Percentiles rank a stretch among this genome's conserved stretches.
Conservation (phyloP, 2,329 filamentous ascomycete species). For the Seiridium cupressi region DNA sequence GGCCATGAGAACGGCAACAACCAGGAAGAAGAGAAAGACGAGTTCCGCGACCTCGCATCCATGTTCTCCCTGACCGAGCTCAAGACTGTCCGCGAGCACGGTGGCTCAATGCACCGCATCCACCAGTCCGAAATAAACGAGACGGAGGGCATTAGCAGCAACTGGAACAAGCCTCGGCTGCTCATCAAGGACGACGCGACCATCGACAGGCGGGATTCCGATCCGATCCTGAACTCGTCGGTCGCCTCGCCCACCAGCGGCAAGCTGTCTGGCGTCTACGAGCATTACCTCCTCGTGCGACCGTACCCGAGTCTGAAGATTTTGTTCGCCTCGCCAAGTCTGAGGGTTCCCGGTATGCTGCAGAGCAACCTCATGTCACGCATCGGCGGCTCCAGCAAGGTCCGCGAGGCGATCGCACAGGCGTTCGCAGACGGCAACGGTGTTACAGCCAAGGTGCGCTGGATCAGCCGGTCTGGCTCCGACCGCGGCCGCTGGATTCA, state of each 20-base stretch:
- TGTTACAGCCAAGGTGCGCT: conserved; percentile 73
- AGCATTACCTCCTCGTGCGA: conserved; percentile 62
- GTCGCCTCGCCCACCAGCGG: conserved; percentile 19
- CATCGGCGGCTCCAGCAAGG: conserved; percentile 47
- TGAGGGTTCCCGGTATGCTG: conserved; percentile 66
- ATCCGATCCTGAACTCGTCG: conserved; percentile 9
- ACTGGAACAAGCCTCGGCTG: conserved; percentile 39
- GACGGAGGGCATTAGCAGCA: conserved; percentile 17
- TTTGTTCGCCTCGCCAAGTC: conserved; percentile 66
- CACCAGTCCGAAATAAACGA: conserved; percentile 42
- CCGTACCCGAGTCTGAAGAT: conserved; percentile 66
- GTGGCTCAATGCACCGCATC: conserved; percentile 60
- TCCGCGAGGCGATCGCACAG: conserved; percentile 47
- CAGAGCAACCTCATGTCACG: conserved; percentile 56
- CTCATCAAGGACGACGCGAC: conserved; percentile 36
- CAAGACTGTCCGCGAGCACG: conserved; percentile 59
- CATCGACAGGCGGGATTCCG: conserved; percentile 12
- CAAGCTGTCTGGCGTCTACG: conserved; percentile 41
- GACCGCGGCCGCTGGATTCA: conserved; percentile 74
- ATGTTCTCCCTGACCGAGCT: conserved; percentile 70
- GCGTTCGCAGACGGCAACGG: conserved; percentile 67
- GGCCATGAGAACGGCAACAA: conserved; percentile 13
- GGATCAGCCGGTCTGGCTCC: conserved; percentile 52
- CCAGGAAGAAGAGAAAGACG: conserved; percentile 44
- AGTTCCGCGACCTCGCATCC: conserved; percentile 65